Conservation (phyloP, 345 rosid species). For the Geranium rotundifolium region DNA sequence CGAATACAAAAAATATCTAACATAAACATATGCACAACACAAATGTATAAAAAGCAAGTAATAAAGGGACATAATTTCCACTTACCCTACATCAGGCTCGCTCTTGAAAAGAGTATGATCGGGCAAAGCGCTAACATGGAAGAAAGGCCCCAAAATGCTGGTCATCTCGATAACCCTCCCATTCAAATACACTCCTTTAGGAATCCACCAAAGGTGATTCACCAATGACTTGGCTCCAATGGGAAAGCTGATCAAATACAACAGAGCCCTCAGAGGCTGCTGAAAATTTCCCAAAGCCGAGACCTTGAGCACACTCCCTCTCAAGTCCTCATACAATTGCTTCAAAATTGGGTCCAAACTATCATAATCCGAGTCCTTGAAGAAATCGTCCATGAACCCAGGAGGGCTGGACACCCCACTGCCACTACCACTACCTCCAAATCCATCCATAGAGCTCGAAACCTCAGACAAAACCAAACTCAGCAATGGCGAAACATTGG, state of each 20-base stretch:
- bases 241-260: slow-evolving; percentile 59
- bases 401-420: slow-evolving; percentile 49
- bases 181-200: slow-evolving; percentile 68
- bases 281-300: slow-evolving; percentile 81
- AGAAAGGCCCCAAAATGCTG: slow-evolving; percentile 89
- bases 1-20: neutral
- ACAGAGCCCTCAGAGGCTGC: slow-evolving; percentile 77
- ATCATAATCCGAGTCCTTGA: slow-evolving; percentile 71
- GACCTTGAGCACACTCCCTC: slow-evolving; percentile 64
- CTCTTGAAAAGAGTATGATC: slow-evolving; percentile 75
- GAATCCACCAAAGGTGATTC: slow-evolving; percentile 90
- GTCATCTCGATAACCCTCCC: slow-evolving; percentile 96
- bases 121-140: slow-evolving; percentile 88
- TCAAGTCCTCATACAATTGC: slow-evolving; percentile 81
- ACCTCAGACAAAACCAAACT: slow-evolving; percentile 61
- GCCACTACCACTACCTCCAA: slow-evolving; percentile 30
- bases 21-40: neutral
- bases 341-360: slow-evolving; percentile 63
- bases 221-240: slow-evolving; percentile 75
- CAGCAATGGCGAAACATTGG: slow-evolving; percentile 44
- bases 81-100: slow-evolving; percentile 98
- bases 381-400: slow-evolving; percentile 75
- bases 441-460: slow-evolving; percentile 44
- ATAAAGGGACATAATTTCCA: slow-evolving; percentile 7
- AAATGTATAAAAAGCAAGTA: neutral